phyloP scores from a whole-genome alignment of 768 basidiomycete genomes.

The Basidioascus undulatus region DNA sequence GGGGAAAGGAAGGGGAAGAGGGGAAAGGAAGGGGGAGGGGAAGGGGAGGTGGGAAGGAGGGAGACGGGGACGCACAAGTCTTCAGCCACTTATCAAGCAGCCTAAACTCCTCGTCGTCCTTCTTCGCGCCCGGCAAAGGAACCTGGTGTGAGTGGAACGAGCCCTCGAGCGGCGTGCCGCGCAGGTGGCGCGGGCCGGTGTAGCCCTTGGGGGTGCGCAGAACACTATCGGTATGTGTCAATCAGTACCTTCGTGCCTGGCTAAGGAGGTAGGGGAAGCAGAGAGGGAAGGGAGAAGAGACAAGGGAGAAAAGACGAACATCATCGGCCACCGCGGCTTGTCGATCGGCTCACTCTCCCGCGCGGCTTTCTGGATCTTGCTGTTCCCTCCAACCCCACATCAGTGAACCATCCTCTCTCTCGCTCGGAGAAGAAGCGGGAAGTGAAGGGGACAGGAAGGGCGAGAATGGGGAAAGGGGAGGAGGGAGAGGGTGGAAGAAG shows the following conservation, averaged over 20 bases:
- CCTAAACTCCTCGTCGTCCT: conserved; percentile 34
- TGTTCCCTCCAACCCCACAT: conserved; percentile 14
- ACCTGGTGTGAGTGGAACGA: conserved; percentile 76
- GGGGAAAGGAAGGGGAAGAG: no score
- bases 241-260: no score
- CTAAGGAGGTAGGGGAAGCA: no score
- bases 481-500: no score
- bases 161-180: conserved; percentile 26
- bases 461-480: no score
- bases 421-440: not conserved
- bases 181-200: conserved; percentile 8
- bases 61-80: no score
- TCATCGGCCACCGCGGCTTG: conserved; percentile 78
- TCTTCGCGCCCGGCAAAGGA: conserved; percentile 49
- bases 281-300: no score
- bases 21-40: no score
- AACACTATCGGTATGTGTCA: no score
- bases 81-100: conserved; percentile 46
- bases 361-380: conserved; percentile 52
- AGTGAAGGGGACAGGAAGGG: not conserved
- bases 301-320: no score
- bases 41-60: no score
- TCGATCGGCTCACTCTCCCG: conserved; percentile 47
- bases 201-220: conserved; percentile 57
- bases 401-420: not conserved